Evolutionary conservation across 192 early-diverging fungal genomes (phyloP).

Genomic region (Backusella australiensis): DNA sequence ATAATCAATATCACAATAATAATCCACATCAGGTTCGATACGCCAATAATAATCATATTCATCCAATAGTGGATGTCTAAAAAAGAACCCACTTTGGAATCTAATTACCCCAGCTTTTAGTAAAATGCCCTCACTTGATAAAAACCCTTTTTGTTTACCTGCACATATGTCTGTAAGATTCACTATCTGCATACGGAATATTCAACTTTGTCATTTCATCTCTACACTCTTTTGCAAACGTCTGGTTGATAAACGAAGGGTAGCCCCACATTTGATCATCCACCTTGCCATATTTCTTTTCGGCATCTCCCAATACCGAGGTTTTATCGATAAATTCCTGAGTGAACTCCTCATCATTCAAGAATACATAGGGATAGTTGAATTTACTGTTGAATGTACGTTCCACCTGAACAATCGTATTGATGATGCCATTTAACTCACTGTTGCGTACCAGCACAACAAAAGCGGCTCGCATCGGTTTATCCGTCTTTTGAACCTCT

Average conservation of each 20-base stretch:
- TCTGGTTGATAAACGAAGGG: constrained; percentile 74
- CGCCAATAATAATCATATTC: constrained; percentile 88
- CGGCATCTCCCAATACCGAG: constrained; percentile 47
- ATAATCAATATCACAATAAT: constrained; percentile 76
- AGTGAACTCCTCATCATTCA: constrained; percentile 79
- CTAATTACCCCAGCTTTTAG: constrained; percentile 27
- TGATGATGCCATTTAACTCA: constrained; percentile 59
- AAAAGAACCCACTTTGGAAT: constrained; percentile 78
- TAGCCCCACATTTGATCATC: constrained; percentile 72
- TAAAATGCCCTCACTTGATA: neutral
- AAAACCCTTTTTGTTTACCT: constrained; percentile 35
- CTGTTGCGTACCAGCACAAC: constrained; percentile 69
- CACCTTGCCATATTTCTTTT: constrained; percentile 60
- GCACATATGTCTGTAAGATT: constrained; percentile 80
- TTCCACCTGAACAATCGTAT: constrained; percentile 68
- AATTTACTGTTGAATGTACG: constrained; percentile 76
- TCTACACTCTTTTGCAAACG: constrained; percentile 50
- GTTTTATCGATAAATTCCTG: constrained; percentile 62
- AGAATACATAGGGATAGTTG: constrained; percentile 87
- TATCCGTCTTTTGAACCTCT: neutral
- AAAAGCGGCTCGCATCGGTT: constrained; percentile 33
- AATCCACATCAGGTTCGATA: constrained; percentile 81
- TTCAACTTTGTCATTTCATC: constrained; percentile 48
- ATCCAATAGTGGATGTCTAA: constrained; percentile 63
- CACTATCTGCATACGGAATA: constrained; percentile 63